Percentiles rank a stretch among this genome's conserved stretches.
Evolutionary conservation across 108 stramenopile genomes (phyloP).

Genomic region (Chaetoceros muelleri): DNA sequence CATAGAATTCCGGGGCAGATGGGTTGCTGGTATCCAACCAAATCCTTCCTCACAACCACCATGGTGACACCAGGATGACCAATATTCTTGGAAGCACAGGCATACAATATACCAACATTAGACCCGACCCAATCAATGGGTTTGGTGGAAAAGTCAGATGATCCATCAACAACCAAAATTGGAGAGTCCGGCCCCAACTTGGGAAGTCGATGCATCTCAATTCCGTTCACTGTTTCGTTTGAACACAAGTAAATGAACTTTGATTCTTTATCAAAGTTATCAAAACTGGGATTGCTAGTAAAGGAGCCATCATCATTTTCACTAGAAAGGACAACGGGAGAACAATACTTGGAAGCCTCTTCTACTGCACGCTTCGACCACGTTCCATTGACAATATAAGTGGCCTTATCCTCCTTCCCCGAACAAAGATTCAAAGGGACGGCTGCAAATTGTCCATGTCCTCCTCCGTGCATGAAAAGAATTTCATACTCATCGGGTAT

Average conservation of each 20-base stretch:
- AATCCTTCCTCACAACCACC: constrained; percentile 23
- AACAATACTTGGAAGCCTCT: constrained; percentile 27
- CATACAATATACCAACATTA: constrained; percentile 27
- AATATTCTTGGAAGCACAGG: constrained; percentile 42
- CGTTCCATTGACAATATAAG: constrained; percentile 30
- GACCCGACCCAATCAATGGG: constrained; percentile 26
- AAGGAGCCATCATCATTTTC: constrained; percentile 10
- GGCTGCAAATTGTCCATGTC: constrained; percentile 35
- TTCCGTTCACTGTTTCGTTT: constrained; percentile 34
- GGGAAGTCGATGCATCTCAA: constrained; percentile 20
- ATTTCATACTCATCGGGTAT: constrained; percentile 26
- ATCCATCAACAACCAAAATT: constrained; percentile 20
- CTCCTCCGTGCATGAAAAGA: constrained; percentile 28
- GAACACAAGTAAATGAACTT: constrained; percentile 27
- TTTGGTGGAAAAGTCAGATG: constrained; percentile 26
- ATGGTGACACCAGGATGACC: constrained; percentile 33
- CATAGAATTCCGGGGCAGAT: constrained; percentile 21
- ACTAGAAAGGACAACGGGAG: constrained; percentile 5
- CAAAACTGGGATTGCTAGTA: constrained; percentile 8
- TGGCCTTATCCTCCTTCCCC: constrained; percentile 8
- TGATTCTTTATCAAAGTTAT: constrained; percentile 16
- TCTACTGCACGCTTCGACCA: constrained; percentile 20
- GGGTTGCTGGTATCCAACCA: constrained; percentile 14
- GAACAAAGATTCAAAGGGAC: constrained; percentile 25
- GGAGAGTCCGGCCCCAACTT: background rate